Evolutionary conservation across 495 filamentous ascomycete genomes (phyloP).

Genomic region (Sphaerosporella brunnea): DNA sequence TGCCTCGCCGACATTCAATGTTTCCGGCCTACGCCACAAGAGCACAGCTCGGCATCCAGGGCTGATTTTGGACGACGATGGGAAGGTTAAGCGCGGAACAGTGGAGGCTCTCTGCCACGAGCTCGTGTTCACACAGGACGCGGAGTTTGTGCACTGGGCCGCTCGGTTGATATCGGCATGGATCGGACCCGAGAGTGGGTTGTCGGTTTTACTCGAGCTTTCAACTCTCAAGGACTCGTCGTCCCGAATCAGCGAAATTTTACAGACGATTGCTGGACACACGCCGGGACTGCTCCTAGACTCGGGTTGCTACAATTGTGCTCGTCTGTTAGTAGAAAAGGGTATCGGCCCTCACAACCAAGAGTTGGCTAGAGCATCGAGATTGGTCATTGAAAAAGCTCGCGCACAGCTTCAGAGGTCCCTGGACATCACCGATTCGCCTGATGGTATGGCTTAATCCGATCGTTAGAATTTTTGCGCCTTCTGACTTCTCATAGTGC

Average conservation of each 20-base stretch:
- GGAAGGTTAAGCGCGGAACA: constrained; percentile 21
- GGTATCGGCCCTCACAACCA: constrained; percentile 24
- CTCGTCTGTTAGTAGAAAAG: constrained; percentile 25
- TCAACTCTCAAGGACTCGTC: constrained; percentile 23
- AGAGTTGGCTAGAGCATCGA: constrained; percentile 19
- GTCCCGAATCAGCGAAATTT: constrained; percentile 19
- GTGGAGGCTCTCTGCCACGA: constrained; percentile 27
- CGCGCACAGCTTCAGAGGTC: constrained; percentile 13
- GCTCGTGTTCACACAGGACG: constrained; percentile 24
- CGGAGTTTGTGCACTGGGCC: constrained; percentile 21
- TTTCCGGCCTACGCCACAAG: constrained; percentile 23
- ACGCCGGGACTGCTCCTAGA: constrained; percentile 25
- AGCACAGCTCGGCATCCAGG: constrained; percentile 24
- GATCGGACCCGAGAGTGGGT: constrained; percentile 22
- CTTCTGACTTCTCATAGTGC: constrained; percentile 12
- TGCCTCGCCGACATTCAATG: constrained; percentile 19
- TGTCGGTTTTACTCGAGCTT: constrained; percentile 23
- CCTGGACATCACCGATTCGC: constrained; percentile 5
- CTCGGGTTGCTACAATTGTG: constrained; percentile 24
- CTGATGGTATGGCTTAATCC: constrained; percentile 3
- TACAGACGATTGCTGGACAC: constrained; percentile 18
- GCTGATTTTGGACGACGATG: constrained; percentile 18
- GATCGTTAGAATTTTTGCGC: background rate
- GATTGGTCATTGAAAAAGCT: background rate
- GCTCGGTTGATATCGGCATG: constrained; percentile 24